Evolutionary conservation across 495 filamentous ascomycete genomes (phyloP).

Genomic region (Cercophora samala): DNA sequence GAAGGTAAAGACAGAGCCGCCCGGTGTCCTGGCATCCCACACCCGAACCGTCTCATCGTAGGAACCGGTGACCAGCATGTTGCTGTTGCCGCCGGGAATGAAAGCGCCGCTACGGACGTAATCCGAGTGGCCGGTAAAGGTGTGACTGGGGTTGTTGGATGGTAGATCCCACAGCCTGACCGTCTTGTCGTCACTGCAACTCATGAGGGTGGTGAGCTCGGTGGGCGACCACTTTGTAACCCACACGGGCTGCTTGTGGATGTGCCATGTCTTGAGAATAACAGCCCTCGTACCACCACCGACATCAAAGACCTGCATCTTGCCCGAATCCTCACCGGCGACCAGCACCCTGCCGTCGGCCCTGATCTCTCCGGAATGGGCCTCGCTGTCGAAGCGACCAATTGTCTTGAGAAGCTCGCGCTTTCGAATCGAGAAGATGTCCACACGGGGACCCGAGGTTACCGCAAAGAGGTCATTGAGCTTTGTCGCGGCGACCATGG

Average conservation of each 20-base stretch:
- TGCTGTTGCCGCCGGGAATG: slow-evolving; percentile 73
- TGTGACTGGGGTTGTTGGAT: slow-evolving; percentile 65
- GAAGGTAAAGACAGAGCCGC: slow-evolving; percentile 76
- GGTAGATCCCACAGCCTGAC: slow-evolving; percentile 94
- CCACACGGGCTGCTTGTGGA: slow-evolving; percentile 95
- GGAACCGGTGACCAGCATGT: slow-evolving; percentile 76
- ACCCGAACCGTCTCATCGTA: slow-evolving; percentile 92
- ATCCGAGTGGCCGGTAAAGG: slow-evolving; percentile 84
- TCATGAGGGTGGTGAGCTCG: slow-evolving; percentile 80
- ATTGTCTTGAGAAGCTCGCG: slow-evolving; percentile 88
- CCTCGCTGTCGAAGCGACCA: slow-evolving; percentile 83
- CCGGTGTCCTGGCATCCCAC: slow-evolving; percentile 81
- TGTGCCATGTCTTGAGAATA: slow-evolving; percentile 92
- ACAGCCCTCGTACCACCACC: slow-evolving; percentile 62
- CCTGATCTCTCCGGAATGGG: slow-evolving; percentile 79
- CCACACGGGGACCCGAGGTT: slow-evolving; percentile 83
- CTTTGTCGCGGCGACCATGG: slow-evolving; percentile 41
- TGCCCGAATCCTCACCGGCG: slow-evolving; percentile 83
- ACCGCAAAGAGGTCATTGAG: slow-evolving; percentile 81
- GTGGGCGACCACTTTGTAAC: slow-evolving; percentile 81
- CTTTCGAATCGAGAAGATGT: slow-evolving; percentile 86
- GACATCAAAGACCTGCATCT: slow-evolving; percentile 92
- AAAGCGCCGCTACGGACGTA: slow-evolving; percentile 86
- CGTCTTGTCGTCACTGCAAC: slow-evolving; percentile 82
- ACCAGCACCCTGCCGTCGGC: slow-evolving; percentile 85